Evolutionary conservation across 2,329 filamentous ascomycete genomes (phyloP), one percentile per base, ranked within the genome.

Genomic region (Fusarium guadeloupense): DNA sequence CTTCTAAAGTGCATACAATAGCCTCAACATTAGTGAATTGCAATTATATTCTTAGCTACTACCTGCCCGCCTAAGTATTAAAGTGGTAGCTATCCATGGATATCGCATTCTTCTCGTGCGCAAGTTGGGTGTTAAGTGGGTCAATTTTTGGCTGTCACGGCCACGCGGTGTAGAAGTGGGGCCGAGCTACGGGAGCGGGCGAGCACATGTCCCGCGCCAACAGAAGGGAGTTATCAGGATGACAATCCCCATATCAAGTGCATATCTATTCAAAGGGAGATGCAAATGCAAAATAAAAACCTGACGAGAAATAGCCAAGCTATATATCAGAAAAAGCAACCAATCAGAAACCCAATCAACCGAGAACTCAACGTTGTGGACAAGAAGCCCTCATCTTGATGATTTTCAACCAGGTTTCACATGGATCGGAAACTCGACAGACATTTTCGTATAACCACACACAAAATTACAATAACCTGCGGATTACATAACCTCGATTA

Each of bases 131-230:
- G 23, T 14, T 40, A 30, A 19, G 31, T 35, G 28, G 47, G 23
- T n/a, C 28, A 30, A 21, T 23, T 38, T 37, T 28, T 47, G 43
- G 35, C 46, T 46, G 39, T 45, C 40, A 47, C 54, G 50, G 51
- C 62, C 61, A 65, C 49, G 48, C 42, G 62, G 58, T 54, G n/a
- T 31, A 45, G 23, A 47, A 55, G 62, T 63, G 62, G 62, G 62
- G 62, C 62, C 62, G 62, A 34, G 44, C 28, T 54, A 54, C 58
- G 47, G 54, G 46, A 53, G 28, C 51, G 42, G 44, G 26, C 54
- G 46, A 59, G 50, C 54, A 55, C 52, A 64, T 61, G 41, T 64
- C 55, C 60, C 40, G 48, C n/a, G n/a, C n/a, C n/a, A n/a, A n/a
- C n/a, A n/a, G n/a, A n/a, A n/a, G n/a, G n/a, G n/a, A n/a, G n/a